Percentiles rank a stretch among this genome's conserved stretches.
Conservation (phyloP, 345 rosid genomes). For the Eucalyptus decipiens region DNA sequence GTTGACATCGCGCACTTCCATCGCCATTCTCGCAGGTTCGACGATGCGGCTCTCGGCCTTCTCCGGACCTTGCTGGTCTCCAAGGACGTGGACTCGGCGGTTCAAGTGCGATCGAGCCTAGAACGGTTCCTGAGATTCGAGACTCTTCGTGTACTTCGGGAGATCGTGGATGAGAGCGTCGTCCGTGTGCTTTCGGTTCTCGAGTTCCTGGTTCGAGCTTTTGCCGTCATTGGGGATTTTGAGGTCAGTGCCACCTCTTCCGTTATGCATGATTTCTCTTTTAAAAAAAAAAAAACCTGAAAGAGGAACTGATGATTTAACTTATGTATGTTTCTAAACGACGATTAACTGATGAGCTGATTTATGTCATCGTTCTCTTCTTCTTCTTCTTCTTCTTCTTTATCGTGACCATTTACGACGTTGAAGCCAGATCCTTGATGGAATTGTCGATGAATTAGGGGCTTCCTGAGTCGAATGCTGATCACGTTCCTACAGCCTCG, state of each 20-base stretch:
- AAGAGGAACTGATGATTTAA: background rate
- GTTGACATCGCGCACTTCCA: background rate
- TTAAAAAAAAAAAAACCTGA: background rate
- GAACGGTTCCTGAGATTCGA: constrained; percentile 44
- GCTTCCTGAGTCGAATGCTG: background rate
- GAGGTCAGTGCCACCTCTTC: constrained; percentile 24
- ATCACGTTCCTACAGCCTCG: background rate
- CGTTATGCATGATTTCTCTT: background rate
- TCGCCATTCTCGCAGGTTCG: constrained; percentile 32
- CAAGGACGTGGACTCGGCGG: constrained; percentile 30
- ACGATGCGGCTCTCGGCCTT: constrained; percentile 39
- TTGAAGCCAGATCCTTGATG: background rate
- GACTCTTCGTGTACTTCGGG: constrained; percentile 17
- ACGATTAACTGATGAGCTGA: background rate
- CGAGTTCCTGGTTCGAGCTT: constrained; percentile 65
- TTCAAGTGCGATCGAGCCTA: constrained; percentile 26
- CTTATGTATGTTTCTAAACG: background rate
- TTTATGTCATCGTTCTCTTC: background rate
- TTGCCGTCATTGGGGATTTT: constrained; percentile 58
- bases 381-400: background rate
- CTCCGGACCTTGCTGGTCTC: constrained; percentile 46
- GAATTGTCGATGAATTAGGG: background rate
- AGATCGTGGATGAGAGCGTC: constrained; percentile 20
- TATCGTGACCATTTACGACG: background rate
- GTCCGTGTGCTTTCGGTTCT: constrained; percentile 51